Evolutionary conservation across 2,329 filamentous ascomycete species (phyloP).

Genomic region (Talaromyces sp.): DNA sequence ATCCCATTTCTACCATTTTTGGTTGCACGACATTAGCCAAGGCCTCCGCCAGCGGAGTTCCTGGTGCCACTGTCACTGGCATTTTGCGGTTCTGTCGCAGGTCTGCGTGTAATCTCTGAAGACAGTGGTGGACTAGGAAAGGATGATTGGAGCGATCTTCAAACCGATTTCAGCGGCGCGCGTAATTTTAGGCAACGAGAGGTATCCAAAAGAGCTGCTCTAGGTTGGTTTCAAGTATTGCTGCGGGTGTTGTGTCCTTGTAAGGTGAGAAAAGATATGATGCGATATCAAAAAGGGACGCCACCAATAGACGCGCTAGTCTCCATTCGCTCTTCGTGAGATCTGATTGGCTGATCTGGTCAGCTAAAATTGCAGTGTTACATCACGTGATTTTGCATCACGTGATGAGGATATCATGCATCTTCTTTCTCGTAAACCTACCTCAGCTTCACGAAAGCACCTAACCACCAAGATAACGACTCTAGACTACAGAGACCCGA

Average conservation of each 20-base stretch:
- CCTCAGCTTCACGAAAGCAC: no score
- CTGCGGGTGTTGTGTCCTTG: not conserved
- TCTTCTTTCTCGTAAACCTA: no score
- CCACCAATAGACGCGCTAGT: slow-evolving; percentile 1
- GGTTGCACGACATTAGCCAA: slow-evolving; percentile 80
- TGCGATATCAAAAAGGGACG: slow-evolving; percentile 8
- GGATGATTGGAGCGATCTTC: not conserved
- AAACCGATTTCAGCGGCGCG: no score
- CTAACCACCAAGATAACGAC: no score
- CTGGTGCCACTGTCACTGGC: slow-evolving; percentile 71
- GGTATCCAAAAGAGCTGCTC: no score
- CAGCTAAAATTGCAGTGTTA: not conserved
- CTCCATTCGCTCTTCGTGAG: not conserved
- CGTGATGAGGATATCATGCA: no score
- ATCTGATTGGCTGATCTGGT: not conserved
- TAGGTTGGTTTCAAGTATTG: not conserved
- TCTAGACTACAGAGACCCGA: no score
- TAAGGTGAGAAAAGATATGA: slow-evolving; percentile 2
- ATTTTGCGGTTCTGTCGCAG: slow-evolving; percentile 49
- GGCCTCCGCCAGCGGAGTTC: slow-evolving; percentile 79
- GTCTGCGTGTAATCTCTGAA: slow-evolving; percentile 64
- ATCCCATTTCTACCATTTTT: slow-evolving; percentile 89
- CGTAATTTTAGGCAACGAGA: not conserved
- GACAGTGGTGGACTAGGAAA: not conserved
- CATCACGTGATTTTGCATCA: not conserved